Base-by-base conservation (phyloP, 1,139 yeast species). In the Pichia sp. region DNA sequence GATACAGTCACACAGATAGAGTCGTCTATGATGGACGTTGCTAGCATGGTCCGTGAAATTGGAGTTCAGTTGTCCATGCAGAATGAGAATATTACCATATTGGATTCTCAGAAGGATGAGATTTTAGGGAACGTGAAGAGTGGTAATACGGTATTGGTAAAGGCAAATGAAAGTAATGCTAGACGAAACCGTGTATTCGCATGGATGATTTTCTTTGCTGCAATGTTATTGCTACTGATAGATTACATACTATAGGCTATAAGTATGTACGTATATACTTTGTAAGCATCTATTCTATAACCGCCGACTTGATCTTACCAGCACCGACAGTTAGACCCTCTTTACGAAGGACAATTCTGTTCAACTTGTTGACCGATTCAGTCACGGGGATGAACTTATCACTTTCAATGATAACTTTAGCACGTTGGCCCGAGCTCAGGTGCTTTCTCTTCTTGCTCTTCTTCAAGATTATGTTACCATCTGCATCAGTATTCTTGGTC, bases 271-370 rank as follows among this genome's bases (percentile, higher is more conserved):
- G 11, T 21, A 27, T 30, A 30, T 22, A 10, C 16, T 26, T 6
- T n/a, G 14, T 24, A 13, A 17, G 13, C 13, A 24, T 32, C 29
- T 22, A 32, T 9, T 37, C 22, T 20, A 19, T 9, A 15, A 27
- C 13, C 5, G 47, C 29, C 16, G 41, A 58, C 15, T 55, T 38
- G 27, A 79, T 77, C 2, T 66, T 67, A 21, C 97, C 97, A 0
- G 96, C 96, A 9, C 94, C 97, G 33, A 91, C 72, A 0, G 96
- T 86, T 21, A 66, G 55, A 3, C 97, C 96, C 49, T 85, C 95
- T 50, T 81, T 76, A 53, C 98, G 76, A 30, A 91, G 60, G 7
- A 93, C 91, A 18, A 91, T 66, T 50, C 96, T 70, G 2, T 96
- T 95, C 32, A 91, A 62, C 27, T 74, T 74, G 5, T 24, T 36